These are phyloP conservation scores for Coriolopsis trogii DNA, from an alignment of 1,284 basidiomycete genomes.

Conservation along the genomic window DNA sequence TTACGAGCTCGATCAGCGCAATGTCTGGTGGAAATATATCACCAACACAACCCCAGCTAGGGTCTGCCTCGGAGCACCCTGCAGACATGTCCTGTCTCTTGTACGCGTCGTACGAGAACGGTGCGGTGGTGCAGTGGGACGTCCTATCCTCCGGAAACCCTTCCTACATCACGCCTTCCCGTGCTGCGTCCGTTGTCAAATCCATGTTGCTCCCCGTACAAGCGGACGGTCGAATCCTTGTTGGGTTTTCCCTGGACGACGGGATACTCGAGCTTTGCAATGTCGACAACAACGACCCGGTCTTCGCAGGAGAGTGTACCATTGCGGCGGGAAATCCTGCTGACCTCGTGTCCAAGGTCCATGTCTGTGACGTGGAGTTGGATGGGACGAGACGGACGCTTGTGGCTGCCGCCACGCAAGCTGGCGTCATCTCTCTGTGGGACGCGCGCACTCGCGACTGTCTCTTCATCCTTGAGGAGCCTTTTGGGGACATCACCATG, in stretches of 20 bases:
- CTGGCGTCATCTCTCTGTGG: slow-evolving; percentile 74
- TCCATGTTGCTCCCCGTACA: slow-evolving; percentile 50
- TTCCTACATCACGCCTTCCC: slow-evolving; percentile 48
- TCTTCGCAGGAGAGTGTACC: slow-evolving; percentile 45
- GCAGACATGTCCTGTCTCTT: slow-evolving; percentile 37
- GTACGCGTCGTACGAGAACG: slow-evolving; percentile 62
- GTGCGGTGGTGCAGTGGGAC: slow-evolving; percentile 57
- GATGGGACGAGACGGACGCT: slow-evolving; percentile 53
- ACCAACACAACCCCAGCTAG: too few species aligned
- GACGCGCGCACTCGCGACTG: slow-evolving; percentile 62
- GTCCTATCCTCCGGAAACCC: slow-evolving; percentile 40
- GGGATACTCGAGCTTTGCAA: slow-evolving; percentile 66
- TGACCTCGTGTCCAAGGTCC: slow-evolving; percentile 55
- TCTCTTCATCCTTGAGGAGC: slow-evolving; percentile 60
- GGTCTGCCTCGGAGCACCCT: too few species aligned
- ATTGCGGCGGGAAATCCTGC: slow-evolving; percentile 59
- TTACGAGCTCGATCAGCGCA: slow-evolving; percentile 33
- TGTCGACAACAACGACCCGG: slow-evolving; percentile 42
- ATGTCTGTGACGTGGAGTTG: slow-evolving; percentile 54
- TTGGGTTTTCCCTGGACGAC: slow-evolving; percentile 63
- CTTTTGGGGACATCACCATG: slow-evolving; percentile 54
- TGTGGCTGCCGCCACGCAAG: slow-evolving; percentile 62
- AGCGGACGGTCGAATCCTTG: slow-evolving; percentile 48
- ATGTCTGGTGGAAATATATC: slow-evolving; percentile 29
- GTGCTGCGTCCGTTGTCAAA: slow-evolving; percentile 47